Evolutionary conservation across 257 asterid genomes (phyloP), one percentile per base, ranked within the genome.

Genomic region (Mitragyna speciosa): DNA sequence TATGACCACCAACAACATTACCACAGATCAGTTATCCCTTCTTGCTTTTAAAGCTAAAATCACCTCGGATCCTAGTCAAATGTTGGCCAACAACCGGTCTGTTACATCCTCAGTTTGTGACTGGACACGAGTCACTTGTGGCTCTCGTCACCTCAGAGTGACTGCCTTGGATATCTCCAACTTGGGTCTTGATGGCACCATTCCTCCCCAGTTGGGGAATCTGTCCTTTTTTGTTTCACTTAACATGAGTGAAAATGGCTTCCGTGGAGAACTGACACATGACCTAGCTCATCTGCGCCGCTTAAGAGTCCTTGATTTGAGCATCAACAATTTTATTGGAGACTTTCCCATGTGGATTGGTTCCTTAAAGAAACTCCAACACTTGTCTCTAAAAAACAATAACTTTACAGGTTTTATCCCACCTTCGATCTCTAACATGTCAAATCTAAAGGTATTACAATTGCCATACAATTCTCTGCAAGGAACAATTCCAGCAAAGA

Each of bases 211-310:
- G 11, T 20, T 78, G 26, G 82, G 82, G 41, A 58, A 78, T 20
- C 82, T 70, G 24, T 70, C 82, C 41, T 87, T 78, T 24, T 87
- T 87, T 2, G 73, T 54, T 43, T 67, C 66, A 12, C 76, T 87
- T 22, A 68, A 76, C 43, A 8, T 87, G 14, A 70, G 66, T 41
- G 48, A 51, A 70, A 87, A 86, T 26, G 0, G 17, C 17, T 84
- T 86, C 64, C 36, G 64, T 26, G 89, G 89, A 2, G 33, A 56
- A 7, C 6, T 80, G 6, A 76, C 83, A 1, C 31, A 58, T 1
- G 76, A 80, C 30, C 12, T 80, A 31, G 33, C 17, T 8, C 33
- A 19, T 22, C 54, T 80, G 20, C 66, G 70, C 5, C 7, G 86
- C 17, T 10, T 81, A 64, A 72, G 71, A 49, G 11, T 26, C n/a